A percentile compares a stretch with the other conserved stretches of the same genome.
phyloP scores from a whole-genome alignment of 2,329 filamentous ascomycete species.

The Cadophora sp. region DNA sequence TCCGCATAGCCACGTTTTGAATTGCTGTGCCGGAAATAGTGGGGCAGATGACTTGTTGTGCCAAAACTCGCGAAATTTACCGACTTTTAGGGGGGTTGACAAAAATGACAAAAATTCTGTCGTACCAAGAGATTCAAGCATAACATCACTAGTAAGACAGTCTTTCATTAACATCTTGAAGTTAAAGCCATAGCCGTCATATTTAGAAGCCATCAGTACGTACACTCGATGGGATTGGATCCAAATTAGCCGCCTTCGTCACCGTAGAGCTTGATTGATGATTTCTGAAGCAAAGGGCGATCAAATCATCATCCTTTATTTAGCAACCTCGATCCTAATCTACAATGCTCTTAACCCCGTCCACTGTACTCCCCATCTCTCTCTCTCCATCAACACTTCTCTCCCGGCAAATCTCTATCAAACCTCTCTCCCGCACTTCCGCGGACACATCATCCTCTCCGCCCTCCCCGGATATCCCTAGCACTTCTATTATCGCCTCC shows the following conservation, averaged over 20 bases:
- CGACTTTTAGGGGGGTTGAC: too few species aligned
- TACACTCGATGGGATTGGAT: too few species aligned
- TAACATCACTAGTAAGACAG: too few species aligned
- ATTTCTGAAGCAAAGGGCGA: too few species aligned
- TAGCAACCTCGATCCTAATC: neutral
- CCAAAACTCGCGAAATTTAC: neutral
- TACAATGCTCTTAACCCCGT: neutral
- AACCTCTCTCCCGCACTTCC: neutral
- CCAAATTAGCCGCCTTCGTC: too few species aligned
- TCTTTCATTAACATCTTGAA: too few species aligned
- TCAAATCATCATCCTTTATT: too few species aligned
- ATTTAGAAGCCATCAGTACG: too few species aligned
- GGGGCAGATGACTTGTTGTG: neutral
- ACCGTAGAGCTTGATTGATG: too few species aligned
- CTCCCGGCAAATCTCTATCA: neutral
- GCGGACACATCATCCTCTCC: neutral
- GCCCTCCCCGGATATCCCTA: neutral
- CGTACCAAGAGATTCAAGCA: too few species aligned
- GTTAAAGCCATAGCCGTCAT: too few species aligned
- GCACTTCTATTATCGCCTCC: conserved; percentile 8
- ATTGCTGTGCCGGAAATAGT: neutral
- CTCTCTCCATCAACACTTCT: neutral
- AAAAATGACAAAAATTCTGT: too few species aligned
- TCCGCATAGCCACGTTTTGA: neutral
- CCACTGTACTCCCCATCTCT: neutral